These are phyloP conservation scores for Thamnidium elegans DNA, from an alignment of 192 early-diverging fungal genomes.

Conservation along the genomic window DNA sequence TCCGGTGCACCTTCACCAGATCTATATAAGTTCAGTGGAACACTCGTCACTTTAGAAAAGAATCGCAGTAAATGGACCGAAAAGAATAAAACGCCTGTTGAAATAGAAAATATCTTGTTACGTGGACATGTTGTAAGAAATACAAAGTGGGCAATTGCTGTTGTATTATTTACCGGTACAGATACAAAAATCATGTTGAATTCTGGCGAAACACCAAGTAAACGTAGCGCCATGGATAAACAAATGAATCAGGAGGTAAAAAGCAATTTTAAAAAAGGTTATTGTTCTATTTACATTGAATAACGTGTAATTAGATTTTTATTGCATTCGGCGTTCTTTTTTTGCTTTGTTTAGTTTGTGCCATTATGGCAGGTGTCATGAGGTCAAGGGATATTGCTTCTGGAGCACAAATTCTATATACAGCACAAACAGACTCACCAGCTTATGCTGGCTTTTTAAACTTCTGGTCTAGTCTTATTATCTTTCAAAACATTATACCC, in stretches of 20 bases:
- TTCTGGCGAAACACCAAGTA: constrained; percentile 85
- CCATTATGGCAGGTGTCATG: constrained; percentile 47
- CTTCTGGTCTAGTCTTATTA: constrained; percentile 76
- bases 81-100: constrained; percentile 58
- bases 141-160: constrained; percentile 85
- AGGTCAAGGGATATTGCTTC: neutral
- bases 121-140: constrained; percentile 88
- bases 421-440: constrained; percentile 14
- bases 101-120: constrained; percentile 79
- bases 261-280: neutral
- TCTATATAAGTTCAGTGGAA: constrained; percentile 75
- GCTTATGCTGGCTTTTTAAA: constrained; percentile 31
- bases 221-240: constrained; percentile 65
- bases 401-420: constrained; percentile 11
- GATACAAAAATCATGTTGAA: constrained; percentile 94
- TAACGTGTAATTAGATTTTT: constrained; percentile 40
- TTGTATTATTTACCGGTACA: constrained; percentile 80
- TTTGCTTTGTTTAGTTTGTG: constrained; percentile 48
- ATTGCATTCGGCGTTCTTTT: constrained; percentile 56
- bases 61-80: constrained; percentile 5
- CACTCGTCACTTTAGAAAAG: constrained; percentile 46
- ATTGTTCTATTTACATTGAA: constrained; percentile 3
- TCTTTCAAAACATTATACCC: constrained; percentile 95
- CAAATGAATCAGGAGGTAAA: constrained; percentile 73
- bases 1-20: constrained; percentile 76